Conservation (phyloP, 2,329 filamentous ascomycete genomes). For the Pseudogymnoascus sp. region DNA sequence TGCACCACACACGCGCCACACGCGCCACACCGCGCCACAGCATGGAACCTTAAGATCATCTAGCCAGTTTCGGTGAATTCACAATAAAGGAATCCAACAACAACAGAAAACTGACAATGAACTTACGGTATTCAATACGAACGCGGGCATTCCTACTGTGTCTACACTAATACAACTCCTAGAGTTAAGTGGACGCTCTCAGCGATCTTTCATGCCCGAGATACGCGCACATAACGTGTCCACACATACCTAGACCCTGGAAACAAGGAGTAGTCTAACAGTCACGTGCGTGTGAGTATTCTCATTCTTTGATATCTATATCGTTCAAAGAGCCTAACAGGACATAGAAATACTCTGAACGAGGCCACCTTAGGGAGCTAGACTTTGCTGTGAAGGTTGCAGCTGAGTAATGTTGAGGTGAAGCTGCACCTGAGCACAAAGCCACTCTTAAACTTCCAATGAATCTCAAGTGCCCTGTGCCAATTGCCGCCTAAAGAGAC, state of each 20-base stretch:
- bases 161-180: neutral
- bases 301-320: neutral
- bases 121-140: neutral
- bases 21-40: conserved; percentile 14
- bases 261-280: neutral
- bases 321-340: neutral
- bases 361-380: neutral
- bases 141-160: neutral
- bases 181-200: neutral
- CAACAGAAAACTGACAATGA: neutral
- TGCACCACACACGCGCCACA: conserved; percentile 24
- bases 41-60: neutral
- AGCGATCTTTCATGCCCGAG: neutral
- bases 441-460: neutral
- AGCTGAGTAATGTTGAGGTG: neutral
- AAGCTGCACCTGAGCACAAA: neutral
- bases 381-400: neutral
- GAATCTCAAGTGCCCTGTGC: neutral
- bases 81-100: neutral
- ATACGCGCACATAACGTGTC: neutral
- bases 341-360: neutral
- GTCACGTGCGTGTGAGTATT: neutral
- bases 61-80: neutral
- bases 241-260: neutral
- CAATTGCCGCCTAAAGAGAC: neutral